These are phyloP conservation scores for Choiromyces venosus DNA, from an alignment of 495 filamentous ascomycete species.

Conservation along the genomic window DNA sequence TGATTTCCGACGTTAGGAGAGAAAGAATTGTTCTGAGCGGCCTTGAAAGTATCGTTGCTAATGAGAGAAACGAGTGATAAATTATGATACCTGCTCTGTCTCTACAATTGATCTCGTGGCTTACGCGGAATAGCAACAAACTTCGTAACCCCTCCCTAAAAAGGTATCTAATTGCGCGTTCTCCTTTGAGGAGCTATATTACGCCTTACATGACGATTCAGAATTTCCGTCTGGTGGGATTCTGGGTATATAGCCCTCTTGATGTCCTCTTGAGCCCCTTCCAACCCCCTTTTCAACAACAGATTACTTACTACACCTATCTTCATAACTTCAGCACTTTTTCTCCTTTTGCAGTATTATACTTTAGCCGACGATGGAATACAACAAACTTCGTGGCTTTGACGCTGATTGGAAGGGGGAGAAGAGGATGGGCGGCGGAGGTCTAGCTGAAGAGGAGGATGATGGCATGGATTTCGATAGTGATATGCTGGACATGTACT, in stretches of 20 bases:
- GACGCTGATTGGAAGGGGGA: not conserved
- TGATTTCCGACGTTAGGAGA: too few relatives aligned
- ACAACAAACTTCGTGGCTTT: not conserved
- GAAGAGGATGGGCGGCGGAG: too few relatives aligned
- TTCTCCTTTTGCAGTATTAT: not conserved
- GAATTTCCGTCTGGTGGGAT: not conserved
- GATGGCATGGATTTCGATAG: not conserved
- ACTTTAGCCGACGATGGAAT: not conserved
- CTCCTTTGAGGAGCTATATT: not conserved
- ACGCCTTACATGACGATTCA: not conserved
- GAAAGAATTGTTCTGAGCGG: too few relatives aligned
- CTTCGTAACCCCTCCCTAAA: not conserved
- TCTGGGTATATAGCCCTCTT: not conserved
- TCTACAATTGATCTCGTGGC: too few relatives aligned
- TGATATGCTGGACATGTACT: not conserved
- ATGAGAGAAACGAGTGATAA: not conserved
- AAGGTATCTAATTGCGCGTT: not conserved
- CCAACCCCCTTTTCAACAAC: not conserved
- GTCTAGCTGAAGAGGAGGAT: too few relatives aligned
- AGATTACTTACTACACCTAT: not conserved
- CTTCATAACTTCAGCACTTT: not conserved
- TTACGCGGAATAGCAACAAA: not conserved
- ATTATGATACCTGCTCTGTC: not conserved
- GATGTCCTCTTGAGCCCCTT: not conserved
- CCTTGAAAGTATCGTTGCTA: too few relatives aligned